Evolutionary conservation across 202 grass and related monocot species (phyloP), one percentile per base, ranked within the genome.

Genomic region (Elaeis oleifera): DNA sequence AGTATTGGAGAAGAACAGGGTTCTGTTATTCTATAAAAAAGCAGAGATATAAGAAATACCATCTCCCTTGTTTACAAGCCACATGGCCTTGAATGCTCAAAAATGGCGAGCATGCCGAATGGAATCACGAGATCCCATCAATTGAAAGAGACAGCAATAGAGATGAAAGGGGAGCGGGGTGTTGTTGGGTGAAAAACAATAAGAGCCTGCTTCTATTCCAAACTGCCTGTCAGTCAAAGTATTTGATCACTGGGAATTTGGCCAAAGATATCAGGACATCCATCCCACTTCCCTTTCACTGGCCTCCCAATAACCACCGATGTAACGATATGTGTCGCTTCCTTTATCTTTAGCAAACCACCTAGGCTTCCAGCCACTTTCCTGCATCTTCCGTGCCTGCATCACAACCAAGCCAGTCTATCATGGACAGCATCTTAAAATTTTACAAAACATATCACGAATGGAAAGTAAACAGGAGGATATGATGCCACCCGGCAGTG

Each of bases 321-420:
- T 18, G 48, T 94, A 99, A 16, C 80, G 77, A 57, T 94, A 94
- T 53, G 85, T 76, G 50, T 86, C 88, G 5, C 76, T 89, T 67
- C 57, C 83, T 81, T 89, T 99, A 29, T 94, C 94, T 74, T 94
- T 94, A 1, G 59, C 69, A 87, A 99, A 99, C 94, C 94, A 99
- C 19, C 78, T 59, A 74, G 94, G 94, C 44, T 84, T 94, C 94
- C 94, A 99, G 19, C 94, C 94, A 5, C 85, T 94, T 67, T 94
- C 94, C 73, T 99, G 94, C 94, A 99, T 89, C 72, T 99, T 89
- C 31, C 88, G 79, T 76, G 94, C 94, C 94, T 99, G 84, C 51
- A 54, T 31, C 18, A 52, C 20, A 44, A 44, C 9, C 9, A 44
- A 13, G 36, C 36, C 36, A 44, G 36, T 44, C 36, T 44, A 44